A percentile compares a stretch with the other conserved stretches of the same genome.
phyloP scores from a whole-genome alignment of 148 eudicot genomes.

The Rhododendron molle region DNA sequence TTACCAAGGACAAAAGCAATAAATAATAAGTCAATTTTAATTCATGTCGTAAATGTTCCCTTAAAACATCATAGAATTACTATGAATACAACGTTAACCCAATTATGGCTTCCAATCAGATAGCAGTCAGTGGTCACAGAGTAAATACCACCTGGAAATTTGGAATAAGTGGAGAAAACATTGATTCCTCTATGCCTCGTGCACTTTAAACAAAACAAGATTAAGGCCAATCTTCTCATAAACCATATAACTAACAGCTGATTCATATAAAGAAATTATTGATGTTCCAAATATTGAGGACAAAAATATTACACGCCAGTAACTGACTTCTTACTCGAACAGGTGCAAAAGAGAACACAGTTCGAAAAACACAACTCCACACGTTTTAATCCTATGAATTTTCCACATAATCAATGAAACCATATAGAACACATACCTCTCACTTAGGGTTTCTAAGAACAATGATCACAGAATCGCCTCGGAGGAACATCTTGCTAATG shows the following conservation, averaged over 20 bases:
- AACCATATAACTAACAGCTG: background rate
- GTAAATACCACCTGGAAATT: background rate
- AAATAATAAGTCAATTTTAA: background rate
- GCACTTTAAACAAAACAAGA: background rate
- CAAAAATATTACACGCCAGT: background rate
- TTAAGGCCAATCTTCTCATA: background rate
- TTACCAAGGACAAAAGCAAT: background rate
- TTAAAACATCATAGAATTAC: background rate
- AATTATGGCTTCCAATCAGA: background rate
- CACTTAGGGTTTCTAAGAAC: constrained; percentile 90
- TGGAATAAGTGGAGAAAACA: background rate
- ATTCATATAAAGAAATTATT: background rate
- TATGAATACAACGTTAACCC: background rate
- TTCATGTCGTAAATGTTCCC: background rate
- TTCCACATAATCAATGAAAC: background rate
- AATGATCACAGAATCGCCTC: constrained; percentile 93
- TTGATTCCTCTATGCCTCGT: background rate
- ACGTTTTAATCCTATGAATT: background rate
- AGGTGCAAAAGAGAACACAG: background rate
- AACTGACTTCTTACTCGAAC: background rate
- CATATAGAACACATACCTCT: constrained; percentile 12
- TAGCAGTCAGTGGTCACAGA: background rate
- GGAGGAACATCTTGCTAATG: constrained; percentile 94
- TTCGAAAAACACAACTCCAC: background rate
- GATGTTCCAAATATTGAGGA: background rate